These are phyloP conservation scores for Novymonas esmeraldas DNA, from an alignment of 208 protist genomes.

Conservation along the genomic window DNA sequence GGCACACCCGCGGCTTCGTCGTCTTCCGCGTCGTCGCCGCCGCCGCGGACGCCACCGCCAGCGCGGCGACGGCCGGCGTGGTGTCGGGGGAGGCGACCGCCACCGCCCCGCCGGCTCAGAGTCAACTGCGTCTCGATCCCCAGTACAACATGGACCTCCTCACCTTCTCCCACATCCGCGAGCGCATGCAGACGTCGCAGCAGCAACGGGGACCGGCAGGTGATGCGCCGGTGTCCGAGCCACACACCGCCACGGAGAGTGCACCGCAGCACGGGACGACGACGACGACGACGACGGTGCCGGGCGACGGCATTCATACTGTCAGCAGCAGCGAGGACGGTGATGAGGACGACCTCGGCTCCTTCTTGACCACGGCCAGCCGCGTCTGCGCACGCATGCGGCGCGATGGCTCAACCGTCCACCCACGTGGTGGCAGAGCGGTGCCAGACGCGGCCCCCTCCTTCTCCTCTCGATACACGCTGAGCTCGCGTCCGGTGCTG, in stretches of 20 bases:
- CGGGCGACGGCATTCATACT: too few species aligned
- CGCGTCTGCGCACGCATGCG: conserved; percentile 23
- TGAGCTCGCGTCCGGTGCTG: not conserved
- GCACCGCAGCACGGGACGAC: not conserved
- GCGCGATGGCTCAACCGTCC: conserved; percentile 3
- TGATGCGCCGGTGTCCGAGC: not conserved
- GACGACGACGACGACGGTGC: too few species aligned
- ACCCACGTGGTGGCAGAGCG: not conserved
- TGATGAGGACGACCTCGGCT: conserved; percentile 10
- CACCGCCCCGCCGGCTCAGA: conserved; percentile 18
- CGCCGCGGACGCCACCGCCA: not conserved
- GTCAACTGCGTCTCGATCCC: conserved; percentile 33
- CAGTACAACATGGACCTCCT: conserved; percentile 42
- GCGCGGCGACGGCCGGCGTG: not conserved
- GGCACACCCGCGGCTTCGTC: conserved; percentile 70
- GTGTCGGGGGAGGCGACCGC: not conserved
- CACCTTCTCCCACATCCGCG: conserved; percentile 30
- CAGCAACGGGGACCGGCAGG: conserved; percentile 2
- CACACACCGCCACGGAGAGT: too few species aligned
- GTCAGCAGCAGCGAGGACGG: conserved; percentile 2
- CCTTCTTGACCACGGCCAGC: conserved; percentile 19
- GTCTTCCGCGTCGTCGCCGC: conserved; percentile 50
- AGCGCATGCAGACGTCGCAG: conserved; percentile 22
- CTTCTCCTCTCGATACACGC: not conserved
- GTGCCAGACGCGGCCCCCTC: not conserved